phyloP scores from a whole-genome alignment of 2,329 filamentous ascomycete genomes.

The Colletotrichum magnum region DNA sequence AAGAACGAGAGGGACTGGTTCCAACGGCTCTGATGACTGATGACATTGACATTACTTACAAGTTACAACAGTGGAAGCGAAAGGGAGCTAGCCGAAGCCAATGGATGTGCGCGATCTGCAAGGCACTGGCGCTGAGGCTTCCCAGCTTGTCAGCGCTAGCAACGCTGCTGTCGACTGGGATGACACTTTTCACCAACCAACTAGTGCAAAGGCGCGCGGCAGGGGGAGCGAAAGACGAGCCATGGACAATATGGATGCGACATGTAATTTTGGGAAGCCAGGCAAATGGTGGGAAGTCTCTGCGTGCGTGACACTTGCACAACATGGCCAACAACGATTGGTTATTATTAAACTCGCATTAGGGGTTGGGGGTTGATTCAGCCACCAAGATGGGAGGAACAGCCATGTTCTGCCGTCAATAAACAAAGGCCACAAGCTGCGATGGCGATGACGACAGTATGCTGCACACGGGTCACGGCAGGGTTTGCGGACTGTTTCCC shows the following conservation, averaged over 20 bases:
- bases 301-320: slow-evolving; percentile 12
- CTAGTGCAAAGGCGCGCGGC: slow-evolving; percentile 2
- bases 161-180: slow-evolving; percentile 22
- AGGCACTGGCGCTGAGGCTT: slow-evolving; percentile 19
- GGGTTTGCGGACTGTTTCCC: background rate
- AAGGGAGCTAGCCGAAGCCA: slow-evolving; percentile 7
- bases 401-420: background rate
- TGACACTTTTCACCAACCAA: slow-evolving; percentile 20
- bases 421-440: background rate
- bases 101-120: slow-evolving; percentile 23
- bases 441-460: background rate
- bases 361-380: background rate
- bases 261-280: slow-evolving; percentile 19
- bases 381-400: background rate
- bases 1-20: background rate
- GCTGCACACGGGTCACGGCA: background rate
- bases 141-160: slow-evolving; percentile 32
- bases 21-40: background rate
- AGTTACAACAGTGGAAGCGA: background rate
- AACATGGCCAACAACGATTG: background rate
- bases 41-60: background rate
- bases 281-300: slow-evolving; percentile 2
- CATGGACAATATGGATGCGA: slow-evolving; percentile 32
- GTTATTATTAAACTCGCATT: slow-evolving; percentile 7
- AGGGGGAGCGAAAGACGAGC: slow-evolving; percentile 7